A percentile compares a stretch with the other conserved stretches of the same genome.
Evolutionary conservation across 2,329 filamentous ascomycete species (phyloP).

Genomic region (Aureobasidium musti): DNA sequence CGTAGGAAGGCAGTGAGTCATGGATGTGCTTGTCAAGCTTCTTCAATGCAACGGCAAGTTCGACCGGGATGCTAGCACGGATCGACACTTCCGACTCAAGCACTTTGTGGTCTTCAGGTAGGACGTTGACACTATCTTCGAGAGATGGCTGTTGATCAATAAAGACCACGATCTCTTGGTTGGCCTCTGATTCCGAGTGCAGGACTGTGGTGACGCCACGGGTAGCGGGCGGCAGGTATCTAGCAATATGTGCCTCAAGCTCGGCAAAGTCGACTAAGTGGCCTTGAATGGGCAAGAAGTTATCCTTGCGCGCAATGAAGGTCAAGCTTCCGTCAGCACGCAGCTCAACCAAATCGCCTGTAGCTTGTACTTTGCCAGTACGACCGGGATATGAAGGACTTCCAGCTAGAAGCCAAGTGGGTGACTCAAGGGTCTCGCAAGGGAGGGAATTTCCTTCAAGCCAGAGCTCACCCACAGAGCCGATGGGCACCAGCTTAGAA

Average conservation of each 20-base stretch:
- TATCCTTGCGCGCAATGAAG: slow-evolving; percentile 35
- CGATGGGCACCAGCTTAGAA: slow-evolving; percentile 44
- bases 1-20: slow-evolving; percentile 51
- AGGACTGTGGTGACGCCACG: slow-evolving; percentile 38
- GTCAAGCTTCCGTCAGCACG: slow-evolving; percentile 33
- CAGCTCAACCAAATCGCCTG: slow-evolving; percentile 36
- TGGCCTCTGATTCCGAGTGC: slow-evolving; percentile 7
- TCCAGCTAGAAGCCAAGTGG: slow-evolving; percentile 31
- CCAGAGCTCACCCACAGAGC: slow-evolving; percentile 35
- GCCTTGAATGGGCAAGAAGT: slow-evolving; percentile 40
- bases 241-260: slow-evolving; percentile 45
- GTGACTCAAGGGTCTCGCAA: slow-evolving; percentile 31
- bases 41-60: slow-evolving; percentile 43
- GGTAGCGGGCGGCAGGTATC: slow-evolving; percentile 40
- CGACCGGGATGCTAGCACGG: slow-evolving; percentile 35
- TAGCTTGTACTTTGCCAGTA: slow-evolving; percentile 30
- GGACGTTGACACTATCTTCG: slow-evolving; percentile 38
- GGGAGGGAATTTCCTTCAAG: slow-evolving; percentile 26
- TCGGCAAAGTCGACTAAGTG: slow-evolving; percentile 47
- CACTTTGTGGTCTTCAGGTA: slow-evolving; percentile 35
- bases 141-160: slow-evolving; percentile 40
- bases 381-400: slow-evolving; percentile 23
- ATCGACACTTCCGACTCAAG: slow-evolving; percentile 29
- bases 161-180: slow-evolving; percentile 39
- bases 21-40: slow-evolving; percentile 48